These are phyloP conservation scores for Curvularia eragrostidis DNA, from an alignment of 2,329 filamentous ascomycete genomes.

Conservation along the genomic window DNA sequence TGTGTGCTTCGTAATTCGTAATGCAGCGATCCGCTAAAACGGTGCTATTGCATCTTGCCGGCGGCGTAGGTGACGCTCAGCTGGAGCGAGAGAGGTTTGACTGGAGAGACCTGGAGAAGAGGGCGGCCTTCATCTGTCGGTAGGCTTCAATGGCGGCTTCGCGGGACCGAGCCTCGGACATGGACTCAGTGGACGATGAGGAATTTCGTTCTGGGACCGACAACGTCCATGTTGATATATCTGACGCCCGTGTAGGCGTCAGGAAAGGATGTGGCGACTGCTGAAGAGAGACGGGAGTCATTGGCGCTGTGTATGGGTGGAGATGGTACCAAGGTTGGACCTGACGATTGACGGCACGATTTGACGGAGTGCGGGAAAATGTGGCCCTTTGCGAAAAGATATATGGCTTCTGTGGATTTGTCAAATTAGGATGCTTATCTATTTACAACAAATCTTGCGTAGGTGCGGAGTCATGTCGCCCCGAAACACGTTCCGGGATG, in stretches of 20 bases:
- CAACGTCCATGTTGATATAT: slow-evolving; percentile 43
- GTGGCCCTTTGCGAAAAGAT: slow-evolving; percentile 12
- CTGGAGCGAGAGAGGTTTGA: slow-evolving; percentile 7
- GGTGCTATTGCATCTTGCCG: not conserved
- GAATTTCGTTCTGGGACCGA: slow-evolving; percentile 34
- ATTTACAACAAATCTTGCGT: not conserved
- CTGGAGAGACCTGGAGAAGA: slow-evolving; percentile 46
- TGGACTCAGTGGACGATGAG: slow-evolving; percentile 14
- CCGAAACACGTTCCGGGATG: slow-evolving; percentile 11
- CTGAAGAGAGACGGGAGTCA: slow-evolving; percentile 25
- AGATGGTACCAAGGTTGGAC: slow-evolving; percentile 28
- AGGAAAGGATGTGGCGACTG: slow-evolving; percentile 37
- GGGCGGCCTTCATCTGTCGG: slow-evolving; percentile 39
- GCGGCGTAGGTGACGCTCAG: slow-evolving; percentile 1
- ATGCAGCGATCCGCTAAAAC: slow-evolving; percentile 1
- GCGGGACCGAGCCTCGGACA: slow-evolving; percentile 28
- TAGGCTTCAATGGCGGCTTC: slow-evolving; percentile 46
- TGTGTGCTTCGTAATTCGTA: slow-evolving; percentile 5
- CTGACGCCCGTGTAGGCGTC: slow-evolving; percentile 35
- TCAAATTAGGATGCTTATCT: slow-evolving; percentile 11
- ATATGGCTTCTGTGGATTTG: slow-evolving; percentile 28
- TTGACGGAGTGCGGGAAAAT: not conserved
- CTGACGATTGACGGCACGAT: slow-evolving; percentile 24
- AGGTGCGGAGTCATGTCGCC: not conserved
- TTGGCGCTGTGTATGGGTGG: slow-evolving; percentile 24